Conservation (phyloP, 805 yeast species). For the Zygosaccharomyces pseudorouxii region DNA sequence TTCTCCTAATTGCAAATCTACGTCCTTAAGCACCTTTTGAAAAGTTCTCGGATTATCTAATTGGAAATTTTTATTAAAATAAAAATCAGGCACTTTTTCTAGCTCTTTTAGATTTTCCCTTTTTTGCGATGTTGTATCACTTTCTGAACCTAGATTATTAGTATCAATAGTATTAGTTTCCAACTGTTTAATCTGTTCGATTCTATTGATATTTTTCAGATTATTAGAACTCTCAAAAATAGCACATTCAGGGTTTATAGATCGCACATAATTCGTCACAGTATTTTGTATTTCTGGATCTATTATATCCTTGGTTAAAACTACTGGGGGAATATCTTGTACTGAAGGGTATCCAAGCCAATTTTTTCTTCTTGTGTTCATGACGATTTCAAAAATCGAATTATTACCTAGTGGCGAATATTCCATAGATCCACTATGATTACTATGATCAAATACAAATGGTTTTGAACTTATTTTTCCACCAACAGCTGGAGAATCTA, state of each 20-base stretch:
- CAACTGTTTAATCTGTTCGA: conserved; percentile 38
- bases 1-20: conserved; percentile 39
- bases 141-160: conserved; percentile 3
- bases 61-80: conserved; percentile 61
- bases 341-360: conserved; percentile 63
- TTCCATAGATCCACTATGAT: conserved; percentile 31
- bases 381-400: conserved; percentile 70
- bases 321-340: conserved; percentile 80
- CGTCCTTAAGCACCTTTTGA: conserved; percentile 62
- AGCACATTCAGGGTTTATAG: conserved; percentile 43
- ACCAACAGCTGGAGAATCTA: conserved; percentile 31
- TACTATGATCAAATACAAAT: conserved; percentile 22
- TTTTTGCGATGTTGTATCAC: conserved; percentile 11
- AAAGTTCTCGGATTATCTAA: conserved; percentile 87
- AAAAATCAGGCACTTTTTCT: conserved; percentile 58
- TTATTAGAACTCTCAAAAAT: conserved; percentile 41
- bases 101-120: conserved; percentile 24
- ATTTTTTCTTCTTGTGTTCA: conserved; percentile 36
- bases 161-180: conserved; percentile 11
- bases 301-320: conserved; percentile 46
- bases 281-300: conserved; percentile 41
- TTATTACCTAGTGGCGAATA: conserved; percentile 42
- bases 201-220: conserved; percentile 38
- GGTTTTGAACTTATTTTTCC: conserved; percentile 14
- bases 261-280: conserved; percentile 42